These are phyloP conservation scores for Solanum piurae DNA, from an alignment of 257 asterid genomes.

Conservation along the genomic window DNA sequence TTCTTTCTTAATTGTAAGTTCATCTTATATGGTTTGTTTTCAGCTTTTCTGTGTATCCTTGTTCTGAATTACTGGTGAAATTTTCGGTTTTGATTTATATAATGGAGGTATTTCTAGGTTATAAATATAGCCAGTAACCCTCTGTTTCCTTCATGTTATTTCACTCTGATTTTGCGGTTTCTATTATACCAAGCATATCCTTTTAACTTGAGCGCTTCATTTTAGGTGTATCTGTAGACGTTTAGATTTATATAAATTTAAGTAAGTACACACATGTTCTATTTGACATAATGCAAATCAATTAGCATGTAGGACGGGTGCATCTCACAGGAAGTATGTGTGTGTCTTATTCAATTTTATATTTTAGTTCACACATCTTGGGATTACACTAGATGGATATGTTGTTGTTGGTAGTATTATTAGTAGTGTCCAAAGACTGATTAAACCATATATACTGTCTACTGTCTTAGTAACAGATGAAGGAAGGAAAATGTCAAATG, in stretches of 20 bases:
- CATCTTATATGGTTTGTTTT: neutral
- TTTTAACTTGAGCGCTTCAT: neutral
- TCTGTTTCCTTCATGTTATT: neutral
- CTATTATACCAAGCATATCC: too few species aligned
- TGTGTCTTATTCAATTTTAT: too few species aligned
- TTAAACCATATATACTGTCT: neutral
- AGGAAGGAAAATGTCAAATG: too few species aligned
- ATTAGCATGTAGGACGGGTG: neutral
- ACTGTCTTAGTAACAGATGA: neutral
- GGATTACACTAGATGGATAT: neutral
- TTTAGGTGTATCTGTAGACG: neutral
- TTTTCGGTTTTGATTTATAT: neutral
- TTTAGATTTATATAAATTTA: too few species aligned
- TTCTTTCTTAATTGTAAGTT: constrained; percentile 21
- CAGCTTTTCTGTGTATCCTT: neutral
- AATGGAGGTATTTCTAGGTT: neutral
- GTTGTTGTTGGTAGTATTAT: neutral
- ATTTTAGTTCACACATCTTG: neutral
- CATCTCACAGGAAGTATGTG: neutral
- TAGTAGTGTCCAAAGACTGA: neutral
- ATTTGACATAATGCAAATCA: neutral
- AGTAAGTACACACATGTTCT: neutral
- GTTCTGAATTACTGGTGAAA: neutral
- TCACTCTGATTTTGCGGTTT: neutral
- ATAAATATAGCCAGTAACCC: neutral